Base-by-base conservation (phyloP, 495 filamentous ascomycete genomes). In the Astrothelium macrocarpum region DNA sequence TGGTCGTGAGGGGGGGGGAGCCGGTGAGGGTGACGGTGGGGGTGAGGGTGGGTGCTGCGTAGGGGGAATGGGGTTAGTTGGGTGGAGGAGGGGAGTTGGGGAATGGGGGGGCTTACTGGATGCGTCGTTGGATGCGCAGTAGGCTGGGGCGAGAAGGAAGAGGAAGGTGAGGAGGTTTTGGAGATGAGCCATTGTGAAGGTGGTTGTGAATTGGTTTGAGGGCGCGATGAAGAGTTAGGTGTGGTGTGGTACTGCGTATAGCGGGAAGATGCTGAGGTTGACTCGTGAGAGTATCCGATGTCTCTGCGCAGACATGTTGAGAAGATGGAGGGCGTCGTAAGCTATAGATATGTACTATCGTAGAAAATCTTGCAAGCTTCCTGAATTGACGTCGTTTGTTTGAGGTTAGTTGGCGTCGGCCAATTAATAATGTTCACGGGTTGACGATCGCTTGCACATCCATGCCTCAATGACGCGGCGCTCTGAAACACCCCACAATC, bases 381-480 rank as follows among this genome's bases (percentile, higher is more conserved):
- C 25, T 56, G 49, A 25, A 9, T 56, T 29, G 49, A 26, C 5
- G 20, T 29, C 20, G n/a, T 25, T 28, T 56, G 49, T 56, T 56
- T 56, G 49, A 56, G 49, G 49, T 56, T 56, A 56, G 29, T 56
- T 25, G 49, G 29, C 49, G 49, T 2, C 25, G 5, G 9, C 12
- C 49, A 29, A 25, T n/a, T n/a, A n/a, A n/a, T n/a, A n/a, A n/a
- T n/a, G n/a, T n/a, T n/a, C n/a, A n/a, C n/a, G n/a, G n/a, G n/a
- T n/a, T n/a, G n/a, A n/a, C n/a, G n/a, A n/a, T n/a, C n/a, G 49
- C 49, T 56, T n/a, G 49, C 49, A 20, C 49, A 29, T 26, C 49
- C 49, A 25, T n/a, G 49, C 23, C 49, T 29, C 12, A 28, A 20
- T 20, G 12, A 1, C 1, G 5, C 49, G 12, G 5, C 14, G 5